A percentile compares a stretch with the other conserved stretches of the same genome.
Evolutionary conservation across 2,329 filamentous ascomycete species (phyloP).

Genomic region (Sclerotinia borealis): DNA sequence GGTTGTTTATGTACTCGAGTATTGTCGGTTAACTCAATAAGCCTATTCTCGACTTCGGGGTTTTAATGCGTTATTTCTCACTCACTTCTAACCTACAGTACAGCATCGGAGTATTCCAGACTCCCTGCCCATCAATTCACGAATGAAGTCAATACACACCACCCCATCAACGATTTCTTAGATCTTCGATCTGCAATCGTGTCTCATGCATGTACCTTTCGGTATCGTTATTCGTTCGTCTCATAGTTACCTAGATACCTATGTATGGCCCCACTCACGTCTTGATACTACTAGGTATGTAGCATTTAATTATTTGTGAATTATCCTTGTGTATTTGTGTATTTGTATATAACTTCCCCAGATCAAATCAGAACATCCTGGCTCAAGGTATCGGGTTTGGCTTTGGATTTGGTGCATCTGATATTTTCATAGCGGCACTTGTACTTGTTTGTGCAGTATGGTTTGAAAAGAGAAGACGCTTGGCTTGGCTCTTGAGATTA

Average conservation of each 20-base stretch:
- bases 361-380: slow-evolving; percentile 46
- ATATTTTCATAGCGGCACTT: slow-evolving; percentile 39
- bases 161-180: slow-evolving; percentile 5
- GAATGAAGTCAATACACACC: slow-evolving; percentile 4
- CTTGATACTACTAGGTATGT: slow-evolving; percentile 44
- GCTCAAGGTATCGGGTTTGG: slow-evolving; percentile 41
- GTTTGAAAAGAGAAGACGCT: slow-evolving; percentile 40
- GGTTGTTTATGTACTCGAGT: background rate
- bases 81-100: background rate
- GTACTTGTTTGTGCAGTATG: slow-evolving; percentile 38
- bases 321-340: slow-evolving; percentile 58
- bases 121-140: slow-evolving; percentile 9
- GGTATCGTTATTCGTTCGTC: slow-evolving; percentile 54
- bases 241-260: slow-evolving; percentile 59
- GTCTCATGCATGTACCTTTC: slow-evolving; percentile 24
- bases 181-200: slow-evolving; percentile 10
- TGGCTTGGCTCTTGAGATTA: slow-evolving; percentile 43
- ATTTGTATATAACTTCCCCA: slow-evolving; percentile 57
- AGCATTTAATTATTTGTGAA: slow-evolving; percentile 50
- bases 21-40: background rate
- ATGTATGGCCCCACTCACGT: slow-evolving; percentile 52
- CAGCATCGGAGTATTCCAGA: slow-evolving; percentile 13
- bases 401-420: slow-evolving; percentile 38
- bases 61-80: slow-evolving; percentile 1
- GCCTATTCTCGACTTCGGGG: background rate